Conservation (phyloP, 495 filamentous ascomycete species). For the Xeromyces bisporus region DNA sequence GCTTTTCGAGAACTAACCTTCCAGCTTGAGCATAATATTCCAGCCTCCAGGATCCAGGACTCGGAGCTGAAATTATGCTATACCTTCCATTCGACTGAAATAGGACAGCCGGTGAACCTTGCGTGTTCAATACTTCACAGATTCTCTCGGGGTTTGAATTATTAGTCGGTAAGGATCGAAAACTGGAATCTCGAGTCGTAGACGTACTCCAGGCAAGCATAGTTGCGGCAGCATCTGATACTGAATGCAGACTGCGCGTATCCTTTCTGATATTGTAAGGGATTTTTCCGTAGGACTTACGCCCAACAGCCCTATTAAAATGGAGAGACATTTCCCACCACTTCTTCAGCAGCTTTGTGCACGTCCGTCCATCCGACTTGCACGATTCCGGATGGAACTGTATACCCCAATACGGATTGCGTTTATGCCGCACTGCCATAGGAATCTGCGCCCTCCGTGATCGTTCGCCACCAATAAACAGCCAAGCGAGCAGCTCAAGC, state of each 20-base stretch:
- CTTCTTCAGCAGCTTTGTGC: conserved; percentile 47
- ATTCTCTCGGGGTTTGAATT: conserved; percentile 17
- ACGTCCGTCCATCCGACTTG: conserved; percentile 55
- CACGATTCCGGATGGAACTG: conserved; percentile 94
- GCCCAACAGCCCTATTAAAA: conserved; percentile 22
- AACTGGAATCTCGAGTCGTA: conserved; percentile 13
- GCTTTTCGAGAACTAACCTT: conserved; percentile 11
- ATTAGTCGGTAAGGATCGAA: conserved; percentile 10
- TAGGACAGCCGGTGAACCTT: conserved; percentile 21
- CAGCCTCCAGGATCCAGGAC: conserved; percentile 24
- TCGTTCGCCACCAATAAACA: conserved; percentile 10
- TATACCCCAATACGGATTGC: conserved; percentile 73
- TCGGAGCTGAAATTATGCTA: conserved; percentile 25
- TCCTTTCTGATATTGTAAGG: too few relatives aligned
- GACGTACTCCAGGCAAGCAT: conserved; percentile 23
- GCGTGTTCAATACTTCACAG: conserved; percentile 20
- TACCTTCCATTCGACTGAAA: conserved; percentile 28
- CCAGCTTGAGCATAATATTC: conserved; percentile 18
- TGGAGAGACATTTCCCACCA: conserved; percentile 46
- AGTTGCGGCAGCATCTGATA: conserved; percentile 16
- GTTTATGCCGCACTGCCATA: conserved; percentile 55
- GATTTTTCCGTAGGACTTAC: conserved; percentile 14
- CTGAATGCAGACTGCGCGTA: too few relatives aligned
- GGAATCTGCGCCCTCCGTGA: conserved; percentile 31
- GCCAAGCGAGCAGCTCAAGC: conserved; percentile 19